Evolutionary conservation across 306 rosid species (phyloP).

Genomic region (Heteromeles arbutifolia): DNA sequence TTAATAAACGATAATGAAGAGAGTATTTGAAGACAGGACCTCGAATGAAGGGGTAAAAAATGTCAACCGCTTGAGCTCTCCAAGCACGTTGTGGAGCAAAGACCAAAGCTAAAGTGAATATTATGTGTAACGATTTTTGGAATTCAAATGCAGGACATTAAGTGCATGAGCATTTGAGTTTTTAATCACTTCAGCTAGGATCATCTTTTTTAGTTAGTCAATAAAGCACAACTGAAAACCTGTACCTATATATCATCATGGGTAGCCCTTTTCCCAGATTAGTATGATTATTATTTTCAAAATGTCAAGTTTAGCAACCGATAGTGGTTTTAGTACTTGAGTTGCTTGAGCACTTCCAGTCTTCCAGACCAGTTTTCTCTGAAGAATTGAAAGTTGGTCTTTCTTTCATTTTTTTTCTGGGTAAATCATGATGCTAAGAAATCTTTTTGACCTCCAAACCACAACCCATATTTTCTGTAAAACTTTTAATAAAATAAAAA

Average conservation of each 20-base stretch:
- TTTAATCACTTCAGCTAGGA: not conserved
- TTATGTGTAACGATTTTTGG: not conserved
- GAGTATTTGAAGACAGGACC: too few relatives aligned
- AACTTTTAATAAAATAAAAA: not conserved
- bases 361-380: not conserved
- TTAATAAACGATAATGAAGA: too few relatives aligned
- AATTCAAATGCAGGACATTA: not conserved
- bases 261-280: not conserved
- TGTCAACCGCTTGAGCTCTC: too few relatives aligned
- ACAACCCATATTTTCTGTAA: not conserved
- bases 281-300: conserved; percentile 13
- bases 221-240: not conserved
- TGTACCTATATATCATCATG: not conserved
- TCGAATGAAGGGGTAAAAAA: fast-evolving
- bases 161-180: not conserved
- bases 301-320: conserved; percentile 8
- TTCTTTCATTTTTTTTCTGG: not conserved
- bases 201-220: not conserved
- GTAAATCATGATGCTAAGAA: conserved; percentile 5
- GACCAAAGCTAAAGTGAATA: not conserved
- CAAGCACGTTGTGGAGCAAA: too few relatives aligned
- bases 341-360: not conserved
- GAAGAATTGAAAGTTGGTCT: not conserved
- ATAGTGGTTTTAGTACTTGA: conserved; percentile 1
- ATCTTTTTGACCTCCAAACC: conserved; percentile 24